Evolutionary conservation across 257 asterid genomes (phyloP), one percentile per base, ranked within the genome.

Genomic region (Solanum paucissectum): DNA sequence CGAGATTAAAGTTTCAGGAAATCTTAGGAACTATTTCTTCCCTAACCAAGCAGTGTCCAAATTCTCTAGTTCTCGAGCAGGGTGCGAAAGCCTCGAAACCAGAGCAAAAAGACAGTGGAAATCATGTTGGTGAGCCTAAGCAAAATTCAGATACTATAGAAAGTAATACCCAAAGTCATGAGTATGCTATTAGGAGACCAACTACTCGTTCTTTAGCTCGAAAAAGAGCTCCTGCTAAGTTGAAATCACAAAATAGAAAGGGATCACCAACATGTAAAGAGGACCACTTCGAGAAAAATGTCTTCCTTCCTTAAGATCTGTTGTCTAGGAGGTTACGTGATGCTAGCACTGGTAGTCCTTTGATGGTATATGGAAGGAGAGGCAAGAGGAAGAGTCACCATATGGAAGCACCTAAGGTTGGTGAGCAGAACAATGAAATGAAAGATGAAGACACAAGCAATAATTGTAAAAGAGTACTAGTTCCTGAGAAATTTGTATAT

Each of bases 111-210:
- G n/a, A n/a, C n/a, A n/a, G n/a, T n/a, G n/a, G n/a, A n/a, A n/a
- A n/a, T n/a, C n/a, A n/a, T n/a, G n/a, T n/a, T n/a, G n/a, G n/a
- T n/a, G n/a, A n/a, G n/a, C n/a, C n/a, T n/a, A n/a, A n/a, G n/a
- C n/a, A n/a, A n/a, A n/a, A n/a, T n/a, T n/a, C n/a, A n/a, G n/a
- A n/a, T n/a, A n/a, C n/a, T n/a, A n/a, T n/a, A n/a, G n/a, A n/a
- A n/a, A n/a, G n/a, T n/a, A n/a, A 94, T 91, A 93, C 98, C 32
- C 92, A 94, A 84, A 88, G 83, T 83, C 89, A 87, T 60, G 87
- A 82, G 34, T 91, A 88, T 12, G 83, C 72, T 87, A 77, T 64
- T 72, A 87, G 90, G 87, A 94, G 94, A 92, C 94, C 93, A 46
- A 2, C 83, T 88, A 93, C 95, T 87, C 94, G 91, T 58, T 91